Base-by-base conservation (phyloP, 148 eudicot genomes). In the Rhododendron ferrugineum region DNA sequence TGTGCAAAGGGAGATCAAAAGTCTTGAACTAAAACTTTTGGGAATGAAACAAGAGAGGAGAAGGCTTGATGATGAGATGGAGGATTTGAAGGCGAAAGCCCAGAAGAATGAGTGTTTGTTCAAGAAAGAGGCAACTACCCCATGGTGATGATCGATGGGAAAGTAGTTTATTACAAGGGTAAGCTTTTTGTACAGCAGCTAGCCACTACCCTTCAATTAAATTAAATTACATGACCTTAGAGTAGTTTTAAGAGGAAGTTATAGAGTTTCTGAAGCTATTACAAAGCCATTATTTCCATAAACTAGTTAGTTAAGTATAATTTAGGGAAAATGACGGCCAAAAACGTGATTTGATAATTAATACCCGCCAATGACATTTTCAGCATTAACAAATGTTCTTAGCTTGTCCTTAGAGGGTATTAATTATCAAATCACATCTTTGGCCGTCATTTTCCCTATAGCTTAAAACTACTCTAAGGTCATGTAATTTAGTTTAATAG, bases 41-140 rank as follows among this genome's bases (percentile, higher is more conserved):
- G 88, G 84, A 78, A 66, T 87, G 52, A 84, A 86, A 80, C 79
- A 75, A n/a, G 66, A 32, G n/a, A 81, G 40, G 83, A 73, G 70
- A 56, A 82, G 76, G 81, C 84, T 85, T 74, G 85, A 86, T 44
- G 81, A 30, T 36, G 87, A 87, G 79, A 74, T 90, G 50, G 81
- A 82, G 56, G 84, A 28, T 86, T 32, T 86, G 50, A 42, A 81
- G 81, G 76, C 16, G 32, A 30, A 70, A 36, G 72, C 44, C 2
- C 26, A 73, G 37, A 42, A 34, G 22, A 54, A 37, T 10, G 46
- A 86, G 26, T 2, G 34, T 2, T 73, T 70, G 73, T 86, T 81
- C 58, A 60, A 34, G 22, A 54, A 54, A 81, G 84, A 81, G 36
- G 80, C 75, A 68, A 76, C 10, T 37, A 80, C 84, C 50, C 73